A percentile compares a stretch with the other conserved stretches of the same genome.
These are phyloP conservation scores for Phlegmacium glaucopus DNA, from an alignment of 768 basidiomycete genomes.

Conservation along the genomic window DNA sequence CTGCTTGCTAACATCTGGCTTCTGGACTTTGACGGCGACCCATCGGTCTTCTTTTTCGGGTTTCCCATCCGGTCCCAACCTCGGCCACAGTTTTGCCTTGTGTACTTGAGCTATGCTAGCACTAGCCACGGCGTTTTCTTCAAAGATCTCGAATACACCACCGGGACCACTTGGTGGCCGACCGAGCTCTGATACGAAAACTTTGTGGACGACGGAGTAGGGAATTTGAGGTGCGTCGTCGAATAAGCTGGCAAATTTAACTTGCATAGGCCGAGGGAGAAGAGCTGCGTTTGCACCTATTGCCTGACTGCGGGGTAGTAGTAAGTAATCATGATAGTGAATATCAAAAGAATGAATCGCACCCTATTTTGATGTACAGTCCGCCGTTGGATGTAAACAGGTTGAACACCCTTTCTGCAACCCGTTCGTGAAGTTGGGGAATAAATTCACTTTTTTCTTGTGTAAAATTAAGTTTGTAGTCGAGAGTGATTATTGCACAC, in stretches of 20 bases:
- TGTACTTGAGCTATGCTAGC: conserved; percentile 95
- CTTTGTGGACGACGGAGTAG: conserved; percentile 61
- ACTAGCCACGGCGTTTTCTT: conserved; percentile 73
- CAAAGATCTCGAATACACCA: conserved; percentile 78
- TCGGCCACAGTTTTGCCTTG: conserved; percentile 55
- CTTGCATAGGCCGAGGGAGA: conserved; percentile 79
- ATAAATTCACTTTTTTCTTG: conserved; percentile 69
- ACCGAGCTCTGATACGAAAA: conserved; percentile 70
- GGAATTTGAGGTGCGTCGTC: conserved; percentile 88
- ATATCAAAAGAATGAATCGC: conserved; percentile 1
- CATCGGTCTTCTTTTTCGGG: conserved; percentile 45
- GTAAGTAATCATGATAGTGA: neutral
- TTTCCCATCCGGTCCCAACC: conserved; percentile 24
- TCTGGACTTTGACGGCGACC: conserved; percentile 95
- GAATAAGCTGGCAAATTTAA: conserved; percentile 79
- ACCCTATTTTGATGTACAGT: conserved; percentile 82
- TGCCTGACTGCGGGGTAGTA: conserved; percentile 49
- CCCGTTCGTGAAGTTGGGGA: conserved; percentile 79
- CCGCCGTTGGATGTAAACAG: conserved; percentile 82
- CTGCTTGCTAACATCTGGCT: conserved; percentile 83
- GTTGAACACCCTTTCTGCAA: conserved; percentile 72
- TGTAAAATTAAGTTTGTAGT: conserved; percentile 89
- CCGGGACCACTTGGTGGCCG: conserved; percentile 59
- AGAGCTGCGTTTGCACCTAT: conserved; percentile 85
- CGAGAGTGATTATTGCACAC: conserved; percentile 68